Conservation (phyloP, 768 basidiomycete species). For the Fistulinella prunicolor region DNA sequence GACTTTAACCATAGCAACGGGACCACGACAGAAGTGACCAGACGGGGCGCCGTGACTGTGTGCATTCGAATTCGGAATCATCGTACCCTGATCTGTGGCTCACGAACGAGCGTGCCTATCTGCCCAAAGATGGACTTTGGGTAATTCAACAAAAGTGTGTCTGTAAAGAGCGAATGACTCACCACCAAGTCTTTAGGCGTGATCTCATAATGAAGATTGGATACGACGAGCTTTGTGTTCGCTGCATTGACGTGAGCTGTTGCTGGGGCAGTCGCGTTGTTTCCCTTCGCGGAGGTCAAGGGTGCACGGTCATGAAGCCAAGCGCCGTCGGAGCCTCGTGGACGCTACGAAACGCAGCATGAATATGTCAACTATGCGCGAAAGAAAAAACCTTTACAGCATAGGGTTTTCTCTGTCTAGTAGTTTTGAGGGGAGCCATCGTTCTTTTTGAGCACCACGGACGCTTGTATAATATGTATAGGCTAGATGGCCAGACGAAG, state of each 20-base stretch:
- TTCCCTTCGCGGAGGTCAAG: constrained; percentile 31
- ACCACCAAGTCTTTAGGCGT: constrained; percentile 87
- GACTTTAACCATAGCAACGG: constrained; percentile 23
- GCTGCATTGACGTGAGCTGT: constrained; percentile 28
- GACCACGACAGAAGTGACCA: constrained; percentile 34
- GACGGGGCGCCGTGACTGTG: constrained; percentile 31
- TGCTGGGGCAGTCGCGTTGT: constrained; percentile 21
- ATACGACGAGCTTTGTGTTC: constrained; percentile 67
- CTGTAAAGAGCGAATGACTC: constrained; percentile 33
- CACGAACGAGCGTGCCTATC: constrained; percentile 88
- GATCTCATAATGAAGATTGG: constrained; percentile 90
- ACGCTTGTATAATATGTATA: neutral
- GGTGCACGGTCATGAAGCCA: constrained; percentile 80
- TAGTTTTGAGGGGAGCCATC: constrained; percentile 27
- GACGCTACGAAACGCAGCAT: constrained; percentile 45
- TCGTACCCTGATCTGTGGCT: constrained; percentile 95
- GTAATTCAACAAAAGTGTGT: no score
- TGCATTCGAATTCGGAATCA: constrained; percentile 43
- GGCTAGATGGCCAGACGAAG: neutral
- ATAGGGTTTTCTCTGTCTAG: constrained; percentile 43
- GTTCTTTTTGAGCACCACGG: neutral
- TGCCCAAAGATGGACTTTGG: constrained; percentile 83
- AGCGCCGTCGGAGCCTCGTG: constrained; percentile 55
- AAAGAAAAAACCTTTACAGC: constrained; percentile 27
- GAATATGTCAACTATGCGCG: constrained; percentile 1